Evolutionary conservation across 768 basidiomycete genomes (phyloP), one percentile per base, ranked within the genome.

Genomic region (Kwoniella sp.): DNA sequence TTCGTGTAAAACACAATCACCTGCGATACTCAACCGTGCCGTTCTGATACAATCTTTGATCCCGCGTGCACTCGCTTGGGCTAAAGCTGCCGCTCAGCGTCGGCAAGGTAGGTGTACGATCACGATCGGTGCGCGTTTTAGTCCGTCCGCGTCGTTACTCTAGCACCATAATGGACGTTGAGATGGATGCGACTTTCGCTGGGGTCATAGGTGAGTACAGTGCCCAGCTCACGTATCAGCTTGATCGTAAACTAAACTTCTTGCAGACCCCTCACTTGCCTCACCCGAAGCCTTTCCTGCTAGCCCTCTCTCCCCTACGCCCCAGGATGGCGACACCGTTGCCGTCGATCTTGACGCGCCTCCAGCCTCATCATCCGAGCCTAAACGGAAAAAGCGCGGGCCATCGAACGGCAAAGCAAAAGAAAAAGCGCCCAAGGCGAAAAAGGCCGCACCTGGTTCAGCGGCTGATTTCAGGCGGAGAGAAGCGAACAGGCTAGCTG

Each of bases 401-500:
- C 11, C 17, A 17, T 11, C 41, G 7, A 34, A 34, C 34, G 34
- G 7, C 4, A 45, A 45, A 17, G 15, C 17, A 3, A 45, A 45
- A 17, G 41, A 45, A 17, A 45, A 45, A 45, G 41, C 41, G 8
- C 41, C 41, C 0, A 61, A 54, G 8, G 30, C 38, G 17, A 61
- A 53, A 23, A 7, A 51, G 5, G 22, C 30, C 20, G 31, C 31
- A n/a, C 69, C 62, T 1, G 69, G 69, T 3, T 70, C 73, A 4
- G 57, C 67, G 1, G 73, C 71, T 23, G 73, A 77, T 65, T 73
- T 69, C 53, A 60, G 73, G 20, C 65, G 79, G 5, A 62, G 68
- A 63, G 79, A 81, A 68, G 78, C 79, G 20, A 81, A 81, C 55
- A 71, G 79, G 45, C 67, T 79, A 13, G 79, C 79, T 0, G 79